Evolutionary conservation across 306 rosid genomes (phyloP).

Genomic region (Gleditsia sinensis): DNA sequence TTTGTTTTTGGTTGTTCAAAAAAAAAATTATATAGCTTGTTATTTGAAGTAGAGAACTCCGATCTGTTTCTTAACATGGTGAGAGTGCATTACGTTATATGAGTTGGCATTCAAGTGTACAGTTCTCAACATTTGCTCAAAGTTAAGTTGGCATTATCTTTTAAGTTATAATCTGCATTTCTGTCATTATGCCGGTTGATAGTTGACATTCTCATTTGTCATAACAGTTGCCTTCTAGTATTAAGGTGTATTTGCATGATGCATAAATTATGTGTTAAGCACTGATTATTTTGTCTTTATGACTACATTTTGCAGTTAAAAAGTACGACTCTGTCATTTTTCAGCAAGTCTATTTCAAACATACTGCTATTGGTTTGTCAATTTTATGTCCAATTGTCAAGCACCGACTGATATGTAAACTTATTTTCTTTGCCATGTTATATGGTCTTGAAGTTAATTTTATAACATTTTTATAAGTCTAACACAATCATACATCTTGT

Average conservation of each 20-base stretch:
- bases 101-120: not conserved
- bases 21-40: not conserved
- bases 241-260: not conserved
- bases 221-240: no score
- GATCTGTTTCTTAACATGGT: not conserved
- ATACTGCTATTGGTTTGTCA: not conserved
- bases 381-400: not conserved
- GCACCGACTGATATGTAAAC: not conserved
- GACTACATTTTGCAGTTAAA: no score
- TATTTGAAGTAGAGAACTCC: constrained; percentile 13
- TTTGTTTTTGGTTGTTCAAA: constrained; percentile 5
- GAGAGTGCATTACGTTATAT: constrained; percentile 6
- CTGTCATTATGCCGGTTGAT: no score
- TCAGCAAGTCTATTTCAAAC: not conserved
- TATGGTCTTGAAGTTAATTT: no score
- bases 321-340: not conserved
- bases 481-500: no score
- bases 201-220: constrained; percentile 8
- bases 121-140: constrained; percentile 13
- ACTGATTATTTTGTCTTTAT: constrained; percentile 6
- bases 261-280: not conserved
- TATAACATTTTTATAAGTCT: no score
- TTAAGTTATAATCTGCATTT: not conserved
- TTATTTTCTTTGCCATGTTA: no score
- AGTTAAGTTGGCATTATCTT: constrained; percentile 22